Conservation (phyloP, 805 yeast species). For the Myxozyma nipponensis region DNA sequence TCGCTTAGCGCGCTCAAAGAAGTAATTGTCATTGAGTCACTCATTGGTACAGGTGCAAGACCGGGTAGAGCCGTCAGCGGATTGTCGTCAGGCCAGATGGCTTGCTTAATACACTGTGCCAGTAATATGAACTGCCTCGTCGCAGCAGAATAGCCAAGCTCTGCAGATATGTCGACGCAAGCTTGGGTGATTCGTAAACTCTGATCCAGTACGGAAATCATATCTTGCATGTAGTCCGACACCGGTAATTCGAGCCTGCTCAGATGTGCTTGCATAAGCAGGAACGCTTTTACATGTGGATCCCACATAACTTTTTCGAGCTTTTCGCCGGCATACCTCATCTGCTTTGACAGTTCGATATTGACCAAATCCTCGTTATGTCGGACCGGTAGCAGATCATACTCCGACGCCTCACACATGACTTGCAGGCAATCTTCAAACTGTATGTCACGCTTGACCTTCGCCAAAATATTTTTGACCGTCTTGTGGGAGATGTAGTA, state of each 20-base stretch:
- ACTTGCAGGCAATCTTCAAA: conserved; percentile 63
- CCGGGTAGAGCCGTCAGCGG: conserved; percentile 58
- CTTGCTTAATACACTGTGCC: conserved; percentile 87
- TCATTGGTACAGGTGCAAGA: conserved; percentile 18
- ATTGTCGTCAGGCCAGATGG: conserved; percentile 78
- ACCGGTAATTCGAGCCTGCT: conserved; percentile 76
- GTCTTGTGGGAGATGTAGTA: conserved; percentile 92
- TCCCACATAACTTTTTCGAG: conserved; percentile 63
- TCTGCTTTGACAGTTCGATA: conserved; percentile 71
- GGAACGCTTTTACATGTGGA: conserved; percentile 75
- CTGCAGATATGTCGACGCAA: conserved; percentile 82
- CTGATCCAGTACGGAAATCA: conserved; percentile 89
- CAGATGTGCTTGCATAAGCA: conserved; percentile 70
- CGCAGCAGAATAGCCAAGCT: conserved; percentile 64
- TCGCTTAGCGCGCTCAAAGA: conserved; percentile 5
- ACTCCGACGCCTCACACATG: conserved; percentile 67
- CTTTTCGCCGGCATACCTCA: conserved; percentile 52
- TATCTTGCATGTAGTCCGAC: conserved; percentile 92
- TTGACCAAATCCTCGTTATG: conserved; percentile 89
- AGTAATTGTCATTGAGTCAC: conserved; percentile 3
- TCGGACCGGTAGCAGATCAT: conserved; percentile 82
- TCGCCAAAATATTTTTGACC: conserved; percentile 60
- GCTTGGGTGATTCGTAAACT: conserved; percentile 92
- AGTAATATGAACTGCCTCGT: conserved; percentile 59
- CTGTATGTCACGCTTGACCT: conserved; percentile 44